These are phyloP conservation scores for Nannizzia gypsea DNA, from an alignment of 2,329 filamentous ascomycete species.

Conservation along the genomic window DNA sequence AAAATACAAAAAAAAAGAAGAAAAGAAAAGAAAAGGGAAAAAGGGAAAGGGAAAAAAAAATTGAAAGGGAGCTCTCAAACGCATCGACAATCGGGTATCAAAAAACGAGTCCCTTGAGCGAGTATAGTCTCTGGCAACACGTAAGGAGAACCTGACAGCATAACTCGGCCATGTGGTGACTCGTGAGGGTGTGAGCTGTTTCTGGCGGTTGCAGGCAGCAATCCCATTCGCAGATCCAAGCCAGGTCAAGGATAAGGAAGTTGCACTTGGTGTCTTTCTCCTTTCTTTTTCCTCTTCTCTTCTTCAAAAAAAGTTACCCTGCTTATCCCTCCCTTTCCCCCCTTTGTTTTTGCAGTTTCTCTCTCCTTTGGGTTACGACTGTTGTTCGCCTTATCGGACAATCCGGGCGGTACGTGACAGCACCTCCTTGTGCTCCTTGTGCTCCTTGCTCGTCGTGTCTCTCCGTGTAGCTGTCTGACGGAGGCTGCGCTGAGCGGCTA, in stretches of 20 bases:
- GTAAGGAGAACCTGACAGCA: background rate
- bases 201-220: slow-evolving; percentile 4
- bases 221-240: slow-evolving; percentile 3
- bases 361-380: background rate
- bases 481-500: background rate
- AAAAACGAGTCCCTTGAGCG: background rate
- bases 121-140: background rate
- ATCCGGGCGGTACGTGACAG: background rate
- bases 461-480: background rate
- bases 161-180: slow-evolving; percentile 1
- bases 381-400: background rate
- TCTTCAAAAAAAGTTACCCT: too few species aligned
- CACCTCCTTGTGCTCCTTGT: background rate
- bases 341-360: background rate
- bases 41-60: too few species aligned
- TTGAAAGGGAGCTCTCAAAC: background rate
- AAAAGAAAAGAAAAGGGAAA: too few species aligned
- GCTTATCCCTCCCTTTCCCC: too few species aligned
- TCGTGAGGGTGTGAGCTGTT: slow-evolving; percentile 5
- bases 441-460: background rate
- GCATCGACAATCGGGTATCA: background rate
- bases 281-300: background rate
- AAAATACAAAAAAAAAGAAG: too few species aligned
- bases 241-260: slow-evolving; percentile 1
- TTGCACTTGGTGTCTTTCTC: background rate